Evolutionary conservation across 305 asterid species (phyloP).

Genomic region (Solanum chacoense): DNA sequence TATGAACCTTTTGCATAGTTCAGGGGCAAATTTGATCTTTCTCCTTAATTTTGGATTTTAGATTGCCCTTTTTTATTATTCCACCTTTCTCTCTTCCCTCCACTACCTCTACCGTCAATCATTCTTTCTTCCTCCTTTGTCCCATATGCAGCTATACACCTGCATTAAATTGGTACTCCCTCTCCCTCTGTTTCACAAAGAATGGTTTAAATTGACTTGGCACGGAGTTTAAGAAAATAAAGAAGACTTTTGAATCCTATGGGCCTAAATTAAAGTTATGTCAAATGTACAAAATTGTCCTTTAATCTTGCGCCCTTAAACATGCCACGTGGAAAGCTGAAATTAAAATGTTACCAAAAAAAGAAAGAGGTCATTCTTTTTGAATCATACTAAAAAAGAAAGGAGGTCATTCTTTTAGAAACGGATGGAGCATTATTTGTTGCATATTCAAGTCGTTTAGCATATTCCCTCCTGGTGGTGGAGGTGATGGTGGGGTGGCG

Average conservation of each 20-base stretch:
- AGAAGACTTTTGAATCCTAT: too few relatives aligned
- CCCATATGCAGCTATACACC: not conserved
- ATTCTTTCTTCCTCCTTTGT: not conserved
- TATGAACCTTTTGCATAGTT: not conserved
- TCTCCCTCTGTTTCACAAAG: too few relatives aligned
- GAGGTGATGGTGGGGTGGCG: not conserved
- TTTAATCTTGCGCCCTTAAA: too few relatives aligned
- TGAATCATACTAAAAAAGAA: too few relatives aligned
- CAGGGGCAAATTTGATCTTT: not conserved
- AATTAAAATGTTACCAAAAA: too few relatives aligned
- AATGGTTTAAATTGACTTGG: too few relatives aligned
- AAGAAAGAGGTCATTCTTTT: too few relatives aligned
- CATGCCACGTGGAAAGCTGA: too few relatives aligned
- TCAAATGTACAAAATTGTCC: too few relatives aligned
- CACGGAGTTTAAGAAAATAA: too few relatives aligned
- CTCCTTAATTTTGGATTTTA: not conserved
- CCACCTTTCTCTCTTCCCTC: not conserved
- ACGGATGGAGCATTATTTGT: not conserved
- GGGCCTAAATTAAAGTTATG: too few relatives aligned
- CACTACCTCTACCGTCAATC: not conserved
- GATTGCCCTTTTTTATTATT: not conserved
- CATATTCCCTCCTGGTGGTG: not conserved
- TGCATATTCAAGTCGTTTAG: not conserved
- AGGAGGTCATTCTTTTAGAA: too few relatives aligned
- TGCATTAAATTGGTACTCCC: not conserved